phyloP scores from a whole-genome alignment of 257 asterid genomes.

The Cordia subcordata region DNA sequence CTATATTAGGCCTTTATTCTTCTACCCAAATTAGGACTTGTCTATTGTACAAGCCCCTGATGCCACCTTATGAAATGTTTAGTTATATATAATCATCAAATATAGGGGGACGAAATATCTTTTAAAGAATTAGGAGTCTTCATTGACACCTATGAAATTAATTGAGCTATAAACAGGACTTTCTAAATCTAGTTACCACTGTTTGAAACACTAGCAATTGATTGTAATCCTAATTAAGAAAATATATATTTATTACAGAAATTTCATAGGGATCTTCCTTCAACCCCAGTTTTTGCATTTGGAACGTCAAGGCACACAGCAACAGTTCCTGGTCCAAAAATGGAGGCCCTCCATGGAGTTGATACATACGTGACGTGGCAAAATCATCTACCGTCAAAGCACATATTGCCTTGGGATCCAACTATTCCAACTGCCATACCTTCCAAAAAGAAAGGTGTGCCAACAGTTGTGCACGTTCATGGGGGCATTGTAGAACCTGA shows the following conservation, averaged over 20 bases:
- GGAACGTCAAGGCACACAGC: slow-evolving; percentile 52
- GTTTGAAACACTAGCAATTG: too few relatives aligned
- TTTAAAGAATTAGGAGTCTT: too few relatives aligned
- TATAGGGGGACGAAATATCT: too few relatives aligned
- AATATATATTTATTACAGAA: slow-evolving; percentile 46
- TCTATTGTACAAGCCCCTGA: too few relatives aligned
- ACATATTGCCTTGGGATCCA: slow-evolving; percentile 86
- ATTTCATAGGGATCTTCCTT: slow-evolving; percentile 73
- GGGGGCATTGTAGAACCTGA: slow-evolving; percentile 65
- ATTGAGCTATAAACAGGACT: too few relatives aligned
- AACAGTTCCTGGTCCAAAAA: slow-evolving; percentile 85
- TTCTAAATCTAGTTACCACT: too few relatives aligned
- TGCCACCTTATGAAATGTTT: too few relatives aligned
- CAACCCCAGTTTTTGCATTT: slow-evolving; percentile 67
- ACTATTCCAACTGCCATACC: slow-evolving; percentile 73
- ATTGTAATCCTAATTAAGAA: too few relatives aligned
- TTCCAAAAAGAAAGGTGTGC: slow-evolving; percentile 40
- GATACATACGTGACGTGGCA: slow-evolving; percentile 50
- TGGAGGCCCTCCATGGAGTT: slow-evolving; percentile 66
- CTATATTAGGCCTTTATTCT: too few relatives aligned
- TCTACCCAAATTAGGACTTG: too few relatives aligned
- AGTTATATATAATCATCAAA: too few relatives aligned
- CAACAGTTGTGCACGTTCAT: slow-evolving; percentile 88
- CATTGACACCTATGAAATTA: too few relatives aligned
- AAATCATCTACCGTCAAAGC: slow-evolving; percentile 70